A percentile compares a stretch with the other conserved stretches of the same genome.
Evolutionary conservation across 140 eudicot genomes (phyloP).

Genomic region (Ambrosia hybrid): DNA sequence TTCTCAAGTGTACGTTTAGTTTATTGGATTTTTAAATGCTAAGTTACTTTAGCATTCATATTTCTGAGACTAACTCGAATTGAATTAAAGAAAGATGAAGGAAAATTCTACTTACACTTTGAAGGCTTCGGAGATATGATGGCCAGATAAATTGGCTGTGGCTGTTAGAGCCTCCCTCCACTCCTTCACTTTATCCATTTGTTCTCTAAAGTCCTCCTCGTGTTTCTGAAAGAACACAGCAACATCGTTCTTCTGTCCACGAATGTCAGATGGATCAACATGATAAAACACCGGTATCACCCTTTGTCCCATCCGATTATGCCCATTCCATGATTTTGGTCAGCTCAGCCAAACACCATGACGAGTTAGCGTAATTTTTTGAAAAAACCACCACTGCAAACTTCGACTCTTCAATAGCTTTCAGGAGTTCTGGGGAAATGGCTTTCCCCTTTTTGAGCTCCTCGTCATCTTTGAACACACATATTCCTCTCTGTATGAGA

Average conservation of each 20-base stretch:
- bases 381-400: background rate
- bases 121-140: background rate
- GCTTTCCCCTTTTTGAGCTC: background rate
- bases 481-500: background rate
- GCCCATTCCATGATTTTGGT: background rate
- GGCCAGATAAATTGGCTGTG: background rate
- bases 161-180: background rate
- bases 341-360: constrained; percentile 2
- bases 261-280: too few species aligned
- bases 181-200: background rate
- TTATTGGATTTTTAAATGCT: too few species aligned
- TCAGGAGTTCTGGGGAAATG: too few species aligned
- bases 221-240: background rate
- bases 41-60: too few species aligned
- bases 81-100: background rate
- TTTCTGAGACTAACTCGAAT: too few species aligned
- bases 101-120: background rate
- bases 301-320: background rate
- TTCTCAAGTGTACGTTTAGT: too few species aligned
- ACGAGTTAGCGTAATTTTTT: background rate
- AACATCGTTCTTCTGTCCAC: background rate
- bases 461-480: background rate
- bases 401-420: too few species aligned
- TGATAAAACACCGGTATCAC: background rate
- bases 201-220: background rate